Evolutionary conservation across 2,329 filamentous ascomycete species (phyloP).

Genomic region (Fusarium anguioides): DNA sequence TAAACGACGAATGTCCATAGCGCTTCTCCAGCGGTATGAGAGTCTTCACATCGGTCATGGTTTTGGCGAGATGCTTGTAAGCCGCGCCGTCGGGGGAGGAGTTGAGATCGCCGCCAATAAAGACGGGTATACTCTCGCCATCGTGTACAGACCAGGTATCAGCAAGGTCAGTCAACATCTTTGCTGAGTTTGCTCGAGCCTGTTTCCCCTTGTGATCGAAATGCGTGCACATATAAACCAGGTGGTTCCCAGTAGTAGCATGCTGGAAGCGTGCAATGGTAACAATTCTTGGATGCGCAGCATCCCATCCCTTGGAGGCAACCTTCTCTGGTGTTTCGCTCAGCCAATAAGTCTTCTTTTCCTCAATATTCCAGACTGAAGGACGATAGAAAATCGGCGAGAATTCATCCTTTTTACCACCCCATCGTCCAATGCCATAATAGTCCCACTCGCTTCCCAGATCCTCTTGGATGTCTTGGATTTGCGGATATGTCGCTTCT

Average conservation of each 20-base stretch:
- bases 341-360: constrained; percentile 70
- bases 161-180: constrained; percentile 51
- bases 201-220: constrained; percentile 60
- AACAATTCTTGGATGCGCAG: constrained; percentile 56
- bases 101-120: constrained; percentile 51
- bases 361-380: constrained; percentile 62
- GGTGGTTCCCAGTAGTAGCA: constrained; percentile 47
- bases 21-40: constrained; percentile 38
- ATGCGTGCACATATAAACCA: constrained; percentile 64
- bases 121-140: constrained; percentile 43
- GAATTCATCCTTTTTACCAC: constrained; percentile 74
- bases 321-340: constrained; percentile 64
- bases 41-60: constrained; percentile 43
- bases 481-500: constrained; percentile 70
- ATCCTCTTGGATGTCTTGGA: constrained; percentile 63
- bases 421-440: constrained; percentile 68
- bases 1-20: constrained; percentile 43
- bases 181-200: constrained; percentile 55
- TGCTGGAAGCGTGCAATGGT: constrained; percentile 61
- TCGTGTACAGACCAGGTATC: constrained; percentile 40
- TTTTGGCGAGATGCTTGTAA: constrained; percentile 43
- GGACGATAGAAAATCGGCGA: constrained; percentile 73
- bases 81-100: constrained; percentile 42
- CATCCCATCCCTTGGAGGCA: constrained; percentile 70
- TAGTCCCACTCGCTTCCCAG: constrained; percentile 60